A percentile compares a stretch with the other conserved stretches of the same genome.
These are phyloP conservation scores for Begonia fuchsioides DNA, from an alignment of 306 rosid species.

Conservation along the genomic window DNA sequence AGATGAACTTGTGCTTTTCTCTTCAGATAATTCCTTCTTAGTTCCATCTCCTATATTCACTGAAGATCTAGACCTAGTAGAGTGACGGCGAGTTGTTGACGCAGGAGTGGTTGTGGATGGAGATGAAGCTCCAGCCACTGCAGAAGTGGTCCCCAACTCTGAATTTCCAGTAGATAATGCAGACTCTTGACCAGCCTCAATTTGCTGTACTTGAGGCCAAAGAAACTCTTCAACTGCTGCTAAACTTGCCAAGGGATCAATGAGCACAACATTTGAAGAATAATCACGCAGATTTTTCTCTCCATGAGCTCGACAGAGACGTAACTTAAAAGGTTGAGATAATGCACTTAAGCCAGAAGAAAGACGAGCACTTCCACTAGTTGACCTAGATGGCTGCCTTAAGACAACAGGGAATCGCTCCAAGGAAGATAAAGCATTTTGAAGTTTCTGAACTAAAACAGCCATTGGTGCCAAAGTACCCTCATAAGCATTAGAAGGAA, in stretches of 20 bases:
- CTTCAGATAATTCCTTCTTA: slow-evolving; percentile 52
- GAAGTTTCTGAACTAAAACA: slow-evolving; percentile 88
- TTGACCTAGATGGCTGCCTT: slow-evolving; percentile 88
- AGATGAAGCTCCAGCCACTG: slow-evolving; percentile 62
- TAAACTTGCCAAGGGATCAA: slow-evolving; percentile 90
- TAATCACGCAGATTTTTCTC: slow-evolving; percentile 82
- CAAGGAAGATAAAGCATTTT: slow-evolving; percentile 87
- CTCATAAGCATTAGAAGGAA: slow-evolving; percentile 37
- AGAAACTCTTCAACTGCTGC: slow-evolving; percentile 97
- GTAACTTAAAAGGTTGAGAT: slow-evolving; percentile 88
- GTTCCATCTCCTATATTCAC: slow-evolving; percentile 63
- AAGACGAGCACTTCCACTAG: slow-evolving; percentile 81
- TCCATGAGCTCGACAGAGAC: slow-evolving; percentile 91
- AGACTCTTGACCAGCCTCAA: slow-evolving; percentile 71
- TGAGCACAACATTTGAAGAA: slow-evolving; percentile 82
- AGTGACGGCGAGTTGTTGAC: slow-evolving; percentile 55
- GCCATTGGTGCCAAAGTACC: slow-evolving; percentile 49
- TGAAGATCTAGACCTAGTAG: slow-evolving; percentile 77
- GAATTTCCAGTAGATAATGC: slow-evolving; percentile 53
- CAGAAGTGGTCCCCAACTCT: slow-evolving; percentile 70
- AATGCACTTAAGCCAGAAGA: slow-evolving; percentile 89
- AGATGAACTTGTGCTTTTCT: slow-evolving; percentile 65
- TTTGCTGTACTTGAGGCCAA: slow-evolving; percentile 88
- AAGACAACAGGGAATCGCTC: slow-evolving; percentile 96
- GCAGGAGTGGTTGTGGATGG: slow-evolving; percentile 48